Evolutionary conservation across 1,139 yeast genomes (phyloP), one percentile per base, ranked within the genome.

Genomic region (Candida sanyaensis): DNA sequence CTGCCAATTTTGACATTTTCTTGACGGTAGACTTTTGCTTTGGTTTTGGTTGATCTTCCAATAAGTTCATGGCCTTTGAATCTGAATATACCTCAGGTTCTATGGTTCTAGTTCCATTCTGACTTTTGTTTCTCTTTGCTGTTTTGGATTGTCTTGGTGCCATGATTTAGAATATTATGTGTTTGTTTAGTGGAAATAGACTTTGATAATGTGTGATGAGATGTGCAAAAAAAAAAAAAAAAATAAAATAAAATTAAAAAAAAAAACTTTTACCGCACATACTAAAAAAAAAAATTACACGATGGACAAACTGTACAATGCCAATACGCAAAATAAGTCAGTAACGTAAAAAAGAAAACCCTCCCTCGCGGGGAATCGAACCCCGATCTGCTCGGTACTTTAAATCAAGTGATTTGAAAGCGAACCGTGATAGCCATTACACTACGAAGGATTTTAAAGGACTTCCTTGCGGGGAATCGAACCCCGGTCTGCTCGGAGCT

Each of bases 51-150:
- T 78, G 81, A 55, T 71, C 69, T 37, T 78, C 82, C 49, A 87
- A 66, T 53, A 81, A 74, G 61, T 87, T 87, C 59, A 88, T 76
- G 8, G 93, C 92, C 12, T 69, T 73, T 0, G 82, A 73, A 60
- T 87, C 91, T 27, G 80, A 66, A 53, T 74, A 75, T 24, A 87
- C 87, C 55, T 87, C 93, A 1, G 90, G 81, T 49, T 81, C 84
- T 5, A 84, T 80, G 10, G 74, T 69, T 55, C 90, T 78, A 37
- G 77, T 77, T 45, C 71, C 67, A 59, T 83, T 83, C 62, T 80
- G 84, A 5, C 72, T 63, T 41, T 64, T 73, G 50, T 69, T 69
- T 60, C 88, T 72, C 62, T 83, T 84, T 37, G 83, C 83, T 1
- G 83, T 75, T 59, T 81, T 75, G 11, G 85, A 75, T 57, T 81